Conservation (phyloP, 345 rosid species). For the Brassica incana region DNA sequence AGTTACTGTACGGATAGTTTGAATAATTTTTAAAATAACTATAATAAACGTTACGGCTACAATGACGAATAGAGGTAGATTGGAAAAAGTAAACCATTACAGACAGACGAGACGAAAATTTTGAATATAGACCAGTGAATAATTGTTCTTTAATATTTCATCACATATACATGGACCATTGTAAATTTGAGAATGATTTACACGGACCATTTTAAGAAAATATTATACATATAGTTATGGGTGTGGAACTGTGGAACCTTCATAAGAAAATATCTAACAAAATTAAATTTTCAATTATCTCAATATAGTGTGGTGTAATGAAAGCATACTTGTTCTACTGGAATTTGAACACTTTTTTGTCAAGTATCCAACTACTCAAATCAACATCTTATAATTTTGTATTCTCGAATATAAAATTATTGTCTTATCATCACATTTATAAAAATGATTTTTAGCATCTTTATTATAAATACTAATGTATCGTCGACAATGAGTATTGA, state of each 20-base stretch:
- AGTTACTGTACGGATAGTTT: conserved; percentile 1
- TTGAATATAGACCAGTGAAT: conserved; percentile 26
- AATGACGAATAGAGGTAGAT: conserved; percentile 1
- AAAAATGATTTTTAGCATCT: not conserved
- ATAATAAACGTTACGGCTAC: not conserved
- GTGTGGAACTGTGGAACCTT: conserved; percentile 4
- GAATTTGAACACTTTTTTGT: conserved; percentile 61
- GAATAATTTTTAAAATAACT: not conserved
- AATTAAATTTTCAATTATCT: conserved; percentile 1
- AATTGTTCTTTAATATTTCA: not conserved
- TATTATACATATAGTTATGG: conserved; percentile 9
- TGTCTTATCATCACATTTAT: not conserved
- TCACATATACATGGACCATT: not conserved
- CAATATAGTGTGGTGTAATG: conserved; percentile 41
- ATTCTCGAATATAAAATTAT: no score
- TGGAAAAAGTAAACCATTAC: not conserved
- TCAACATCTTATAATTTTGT: conserved; percentile 23
- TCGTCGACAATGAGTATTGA: not conserved
- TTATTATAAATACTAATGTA: not conserved
- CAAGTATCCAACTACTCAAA: conserved; percentile 37
- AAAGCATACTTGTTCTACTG: conserved; percentile 71
- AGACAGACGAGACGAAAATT: conserved; percentile 31
- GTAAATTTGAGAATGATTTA: not conserved
- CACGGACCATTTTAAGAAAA: not conserved
- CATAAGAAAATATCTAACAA: conserved; percentile 32